phyloP scores from a whole-genome alignment of 208 protist species.

The Acanthamoeba royreba region DNA sequence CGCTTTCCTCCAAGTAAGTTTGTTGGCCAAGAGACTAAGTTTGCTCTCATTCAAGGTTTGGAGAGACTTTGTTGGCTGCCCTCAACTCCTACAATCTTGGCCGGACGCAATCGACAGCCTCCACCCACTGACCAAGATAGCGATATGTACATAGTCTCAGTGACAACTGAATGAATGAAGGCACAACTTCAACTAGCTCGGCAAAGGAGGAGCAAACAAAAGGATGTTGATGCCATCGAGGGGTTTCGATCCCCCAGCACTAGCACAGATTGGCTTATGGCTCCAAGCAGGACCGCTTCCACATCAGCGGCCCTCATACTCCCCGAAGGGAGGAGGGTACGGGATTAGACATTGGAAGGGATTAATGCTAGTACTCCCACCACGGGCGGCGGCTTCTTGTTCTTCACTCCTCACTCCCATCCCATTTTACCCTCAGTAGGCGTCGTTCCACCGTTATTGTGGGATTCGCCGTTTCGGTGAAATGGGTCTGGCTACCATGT shows the following conservation, averaged over 20 bases:
- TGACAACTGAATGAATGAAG: no score
- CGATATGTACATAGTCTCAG: neutral
- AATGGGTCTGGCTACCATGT: no score
- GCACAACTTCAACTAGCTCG: no score
- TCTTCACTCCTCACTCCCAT: no score
- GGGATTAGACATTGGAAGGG: neutral
- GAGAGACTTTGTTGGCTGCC: neutral
- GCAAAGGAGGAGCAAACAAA: no score
- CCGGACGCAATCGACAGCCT: neutral
- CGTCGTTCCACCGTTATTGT: no score
- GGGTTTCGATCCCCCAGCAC: neutral
- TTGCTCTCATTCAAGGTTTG: no score
- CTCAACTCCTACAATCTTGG: neutral
- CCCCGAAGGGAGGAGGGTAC: neutral
- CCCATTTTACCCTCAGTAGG: no score
- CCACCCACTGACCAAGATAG: neutral
- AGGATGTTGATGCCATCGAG: neutral
- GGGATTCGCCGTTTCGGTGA: no score
- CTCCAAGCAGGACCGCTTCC: neutral
- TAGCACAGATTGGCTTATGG: neutral
- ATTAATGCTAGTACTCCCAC: neutral
- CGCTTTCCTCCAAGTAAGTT: no score
- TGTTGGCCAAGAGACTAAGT: no score
- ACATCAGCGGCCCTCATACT: neutral
- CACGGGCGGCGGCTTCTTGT: neutral